A percentile compares a stretch with the other conserved stretches of the same genome.
Conservation (phyloP, 805 yeast species). For the Kuraishia hungarica region DNA sequence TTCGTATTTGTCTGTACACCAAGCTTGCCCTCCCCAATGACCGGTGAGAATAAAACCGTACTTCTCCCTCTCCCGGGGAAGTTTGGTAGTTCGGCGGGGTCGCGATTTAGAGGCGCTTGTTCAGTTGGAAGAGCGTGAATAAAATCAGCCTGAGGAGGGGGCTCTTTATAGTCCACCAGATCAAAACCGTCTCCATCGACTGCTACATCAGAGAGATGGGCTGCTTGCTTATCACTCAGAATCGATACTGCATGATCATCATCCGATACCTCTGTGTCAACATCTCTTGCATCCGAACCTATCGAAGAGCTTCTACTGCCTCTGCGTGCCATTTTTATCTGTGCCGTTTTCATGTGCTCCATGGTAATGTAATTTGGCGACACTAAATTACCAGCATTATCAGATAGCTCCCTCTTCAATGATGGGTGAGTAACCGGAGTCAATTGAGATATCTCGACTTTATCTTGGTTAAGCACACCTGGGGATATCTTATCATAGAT, state of each 20-base stretch:
- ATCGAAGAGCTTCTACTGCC: neutral
- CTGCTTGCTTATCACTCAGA: neutral
- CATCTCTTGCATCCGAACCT: neutral
- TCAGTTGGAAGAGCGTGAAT: neutral
- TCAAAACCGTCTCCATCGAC: neutral
- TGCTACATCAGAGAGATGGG: neutral
- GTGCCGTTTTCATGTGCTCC: neutral
- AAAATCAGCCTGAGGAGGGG: neutral
- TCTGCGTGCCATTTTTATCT: neutral
- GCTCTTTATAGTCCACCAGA: neutral
- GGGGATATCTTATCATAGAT: neutral
- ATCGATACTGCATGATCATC: neutral
- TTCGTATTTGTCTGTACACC: neutral
- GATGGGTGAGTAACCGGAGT: neutral
- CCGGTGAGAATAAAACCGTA: neutral
- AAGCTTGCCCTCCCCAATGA: neutral
- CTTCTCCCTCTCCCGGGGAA: neutral
- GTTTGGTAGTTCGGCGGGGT: neutral
- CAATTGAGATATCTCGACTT: neutral
- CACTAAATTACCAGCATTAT: neutral
- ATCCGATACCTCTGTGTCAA: neutral
- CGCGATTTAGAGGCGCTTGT: neutral
- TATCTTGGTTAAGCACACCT: neutral
- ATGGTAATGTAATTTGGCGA: neutral
- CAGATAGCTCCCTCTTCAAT: neutral